These are phyloP conservation scores for Teunomyces tritomae DNA, from an alignment of 805 yeast species.

Conservation along the genomic window DNA sequence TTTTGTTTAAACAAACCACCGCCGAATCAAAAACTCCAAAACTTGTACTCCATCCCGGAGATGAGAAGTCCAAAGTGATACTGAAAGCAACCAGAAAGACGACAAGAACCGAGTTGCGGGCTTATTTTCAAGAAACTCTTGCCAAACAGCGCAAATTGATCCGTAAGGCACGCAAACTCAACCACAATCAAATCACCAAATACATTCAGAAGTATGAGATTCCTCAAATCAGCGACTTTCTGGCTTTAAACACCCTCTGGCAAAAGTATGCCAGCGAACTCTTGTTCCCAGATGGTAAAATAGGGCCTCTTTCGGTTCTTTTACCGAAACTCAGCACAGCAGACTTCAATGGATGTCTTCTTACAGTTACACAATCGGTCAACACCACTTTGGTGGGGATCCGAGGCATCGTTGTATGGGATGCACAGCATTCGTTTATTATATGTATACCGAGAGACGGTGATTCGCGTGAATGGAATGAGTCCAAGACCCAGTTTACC, in stretches of 20 bases:
- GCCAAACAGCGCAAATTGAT: slow-evolving; percentile 38
- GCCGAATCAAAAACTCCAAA: slow-evolving; percentile 7
- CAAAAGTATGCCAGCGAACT: slow-evolving; percentile 60
- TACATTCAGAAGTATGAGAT: slow-evolving; percentile 27
- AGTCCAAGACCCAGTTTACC: slow-evolving; percentile 16
- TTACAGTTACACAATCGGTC: slow-evolving; percentile 56
- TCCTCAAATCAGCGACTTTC: slow-evolving; percentile 49
- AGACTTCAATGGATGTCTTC: slow-evolving; percentile 75
- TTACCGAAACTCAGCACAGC: slow-evolving; percentile 66
- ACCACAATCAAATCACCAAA: slow-evolving; percentile 21
- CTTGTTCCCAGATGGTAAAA: slow-evolving; percentile 33
- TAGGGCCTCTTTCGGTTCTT: slow-evolving; percentile 29
- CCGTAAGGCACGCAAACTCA: slow-evolving; percentile 16
- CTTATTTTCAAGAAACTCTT: slow-evolving; percentile 37
- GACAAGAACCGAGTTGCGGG: slow-evolving; percentile 42
- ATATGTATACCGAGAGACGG: slow-evolving; percentile 49
- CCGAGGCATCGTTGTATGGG: slow-evolving; percentile 80
- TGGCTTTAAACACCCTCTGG: slow-evolving; percentile 68
- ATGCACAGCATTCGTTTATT: slow-evolving; percentile 69
- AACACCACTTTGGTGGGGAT: slow-evolving; percentile 59
- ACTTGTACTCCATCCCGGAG: not conserved
- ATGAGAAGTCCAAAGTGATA: slow-evolving; percentile 16
- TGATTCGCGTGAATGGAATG: slow-evolving; percentile 33
- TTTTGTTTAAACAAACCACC: slow-evolving; percentile 19
- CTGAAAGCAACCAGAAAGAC: slow-evolving; percentile 18